Percentiles rank a stretch among this genome's conserved stretches.
phyloP scores from a whole-genome alignment of 495 filamentous ascomycete species.

The Thermothielavioides terrestris region DNA sequence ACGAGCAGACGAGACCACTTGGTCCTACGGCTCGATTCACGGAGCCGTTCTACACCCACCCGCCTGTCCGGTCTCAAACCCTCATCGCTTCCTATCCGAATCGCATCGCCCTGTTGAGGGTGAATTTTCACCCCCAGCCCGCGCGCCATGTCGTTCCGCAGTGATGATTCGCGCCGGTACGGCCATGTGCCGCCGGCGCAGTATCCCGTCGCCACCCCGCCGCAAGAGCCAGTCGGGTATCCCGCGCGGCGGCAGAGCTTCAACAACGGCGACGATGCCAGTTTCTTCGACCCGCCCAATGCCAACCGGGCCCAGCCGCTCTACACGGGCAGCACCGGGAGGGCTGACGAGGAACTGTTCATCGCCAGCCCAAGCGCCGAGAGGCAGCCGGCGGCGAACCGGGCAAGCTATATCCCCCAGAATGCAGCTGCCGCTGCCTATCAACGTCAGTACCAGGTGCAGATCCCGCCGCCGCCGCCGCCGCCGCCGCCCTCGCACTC shows the following conservation, averaged over 20 bases:
- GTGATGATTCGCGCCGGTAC: conserved; percentile 48
- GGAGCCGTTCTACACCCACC: background rate
- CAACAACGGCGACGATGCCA: conserved; percentile 68
- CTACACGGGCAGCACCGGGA: conserved; percentile 14
- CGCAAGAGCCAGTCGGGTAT: conserved; percentile 29
- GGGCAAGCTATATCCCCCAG: conserved; percentile 39
- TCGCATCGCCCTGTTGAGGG: background rate
- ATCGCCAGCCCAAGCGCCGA: conserved; percentile 32
- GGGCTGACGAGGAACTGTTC: conserved; percentile 43
- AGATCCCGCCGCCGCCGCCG: conserved; percentile 40
- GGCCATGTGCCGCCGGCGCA: conserved; percentile 50
- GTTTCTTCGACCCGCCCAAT: conserved; percentile 37
- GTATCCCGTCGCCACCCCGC: conserved; percentile 38
- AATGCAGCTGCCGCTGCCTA: conserved; percentile 48
- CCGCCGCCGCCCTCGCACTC: conserved; percentile 45
- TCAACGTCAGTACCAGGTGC: conserved; percentile 48
- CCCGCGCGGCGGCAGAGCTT: conserved; percentile 60
- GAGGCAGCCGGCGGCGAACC: conserved; percentile 26
- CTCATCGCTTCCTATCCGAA: background rate
- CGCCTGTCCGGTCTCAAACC: background rate
- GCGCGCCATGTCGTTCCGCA: conserved; percentile 45
- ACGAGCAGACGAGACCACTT: no score
- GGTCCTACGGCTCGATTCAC: no score
- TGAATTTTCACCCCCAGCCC: background rate
- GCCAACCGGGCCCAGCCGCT: conserved; percentile 10